These are phyloP conservation scores for Backusella westeae DNA, from an alignment of 192 early-diverging fungal genomes.

Conservation along the genomic window DNA sequence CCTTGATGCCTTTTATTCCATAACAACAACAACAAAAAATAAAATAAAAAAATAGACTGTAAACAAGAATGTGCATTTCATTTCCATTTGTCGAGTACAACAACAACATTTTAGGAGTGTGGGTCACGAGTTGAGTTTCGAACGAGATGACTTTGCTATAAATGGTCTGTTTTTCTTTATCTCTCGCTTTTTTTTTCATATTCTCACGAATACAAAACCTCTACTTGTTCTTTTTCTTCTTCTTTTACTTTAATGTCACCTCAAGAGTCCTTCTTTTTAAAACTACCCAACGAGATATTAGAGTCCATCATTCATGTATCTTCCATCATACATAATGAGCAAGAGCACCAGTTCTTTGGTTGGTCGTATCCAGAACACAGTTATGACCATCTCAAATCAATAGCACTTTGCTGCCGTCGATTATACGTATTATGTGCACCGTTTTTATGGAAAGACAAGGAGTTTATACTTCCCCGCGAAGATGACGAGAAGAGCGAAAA, in stretches of 20 bases:
- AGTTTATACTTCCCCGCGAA: slow-evolving; percentile 34
- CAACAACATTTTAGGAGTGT: neutral
- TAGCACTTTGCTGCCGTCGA: slow-evolving; percentile 26
- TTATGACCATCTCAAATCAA: slow-evolving; percentile 19
- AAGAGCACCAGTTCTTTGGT: slow-evolving; percentile 20
- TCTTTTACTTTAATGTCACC: neutral
- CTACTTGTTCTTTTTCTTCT: neutral
- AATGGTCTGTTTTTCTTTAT: neutral
- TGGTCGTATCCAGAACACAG: slow-evolving; percentile 37
- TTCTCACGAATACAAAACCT: neutral
- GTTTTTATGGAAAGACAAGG: slow-evolving; percentile 36
- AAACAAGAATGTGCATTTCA: slow-evolving; percentile 5
- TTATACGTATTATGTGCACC: slow-evolving; percentile 30
- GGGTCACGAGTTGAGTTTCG: neutral
- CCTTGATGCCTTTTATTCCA: slow-evolving; percentile 69
- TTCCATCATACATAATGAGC: neutral
- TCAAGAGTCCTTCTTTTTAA: slow-evolving; percentile 9
- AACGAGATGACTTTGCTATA: slow-evolving; percentile 6
- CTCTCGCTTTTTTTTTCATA: neutral
- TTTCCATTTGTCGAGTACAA: neutral
- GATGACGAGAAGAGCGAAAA: slow-evolving; percentile 16
- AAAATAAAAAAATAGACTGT: neutral
- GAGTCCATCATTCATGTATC: slow-evolving; percentile 18
- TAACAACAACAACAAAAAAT: slow-evolving; percentile 13
- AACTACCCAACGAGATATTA: slow-evolving; percentile 29